phyloP scores from a whole-genome alignment of 1,284 basidiomycete species.

The Trametes hirsuta region DNA sequence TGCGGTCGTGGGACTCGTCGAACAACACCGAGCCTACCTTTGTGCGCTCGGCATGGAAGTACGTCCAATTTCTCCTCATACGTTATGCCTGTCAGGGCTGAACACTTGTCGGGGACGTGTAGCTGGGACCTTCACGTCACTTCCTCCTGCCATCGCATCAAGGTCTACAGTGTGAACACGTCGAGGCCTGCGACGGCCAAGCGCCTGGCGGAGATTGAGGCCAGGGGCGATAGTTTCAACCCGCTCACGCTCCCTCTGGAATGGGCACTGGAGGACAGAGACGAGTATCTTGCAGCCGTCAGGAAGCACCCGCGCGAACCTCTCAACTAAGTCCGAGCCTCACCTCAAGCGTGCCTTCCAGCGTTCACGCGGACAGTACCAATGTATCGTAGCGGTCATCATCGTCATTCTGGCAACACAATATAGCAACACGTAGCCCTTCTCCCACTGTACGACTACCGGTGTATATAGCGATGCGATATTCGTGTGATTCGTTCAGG shows the following conservation, averaged over 20 bases:
- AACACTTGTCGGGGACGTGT: background rate
- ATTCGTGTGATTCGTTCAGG: slow-evolving; percentile 4
- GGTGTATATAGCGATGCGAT: background rate
- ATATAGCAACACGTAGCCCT: background rate
- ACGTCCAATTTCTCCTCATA: slow-evolving; percentile 22
- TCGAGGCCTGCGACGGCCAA: slow-evolving; percentile 44
- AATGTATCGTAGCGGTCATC: slow-evolving; percentile 1
- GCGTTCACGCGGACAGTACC: background rate
- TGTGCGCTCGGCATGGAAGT: slow-evolving; percentile 61
- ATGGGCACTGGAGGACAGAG: slow-evolving; percentile 42
- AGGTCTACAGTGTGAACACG: slow-evolving; percentile 56
- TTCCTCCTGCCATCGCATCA: slow-evolving; percentile 57
- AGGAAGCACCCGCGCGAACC: slow-evolving; percentile 43
- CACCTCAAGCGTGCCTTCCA: background rate
- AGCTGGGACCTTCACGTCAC: slow-evolving; percentile 63
- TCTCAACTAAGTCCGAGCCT: background rate
- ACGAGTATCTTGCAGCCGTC: slow-evolving; percentile 41
- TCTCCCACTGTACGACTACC: background rate
- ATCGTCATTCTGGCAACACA: background rate
- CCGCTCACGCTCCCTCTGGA: slow-evolving; percentile 47
- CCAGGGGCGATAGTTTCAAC: slow-evolving; percentile 42
- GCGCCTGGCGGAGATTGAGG: slow-evolving; percentile 45
- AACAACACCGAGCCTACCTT: slow-evolving; percentile 63
- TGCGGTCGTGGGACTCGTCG: slow-evolving; percentile 61
- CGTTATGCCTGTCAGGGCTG: background rate